These are phyloP conservation scores for Croton setiger DNA, from an alignment of 441 rosid species.

Conservation along the genomic window DNA sequence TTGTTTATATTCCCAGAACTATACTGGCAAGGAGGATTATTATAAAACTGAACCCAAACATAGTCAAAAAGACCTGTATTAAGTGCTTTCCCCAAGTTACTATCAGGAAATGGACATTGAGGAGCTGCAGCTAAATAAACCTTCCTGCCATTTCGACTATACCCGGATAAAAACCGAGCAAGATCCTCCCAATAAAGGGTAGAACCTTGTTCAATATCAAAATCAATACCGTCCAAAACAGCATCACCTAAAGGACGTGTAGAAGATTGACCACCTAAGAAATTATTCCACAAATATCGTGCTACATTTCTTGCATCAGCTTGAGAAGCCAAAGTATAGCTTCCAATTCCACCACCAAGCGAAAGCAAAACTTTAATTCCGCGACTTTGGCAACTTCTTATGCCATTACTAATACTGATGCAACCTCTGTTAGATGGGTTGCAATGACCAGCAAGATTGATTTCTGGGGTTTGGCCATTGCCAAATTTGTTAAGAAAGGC, in stretches of 20 bases:
- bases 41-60: conserved; percentile 54
- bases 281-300: conserved; percentile 36
- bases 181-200: conserved; percentile 34
- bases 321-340: conserved; percentile 29
- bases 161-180: conserved; percentile 24
- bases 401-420: conserved; percentile 23
- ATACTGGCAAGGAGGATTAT: conserved; percentile 48
- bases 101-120: conserved; percentile 44
- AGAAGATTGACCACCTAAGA: conserved; percentile 38
- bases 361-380: conserved; percentile 42
- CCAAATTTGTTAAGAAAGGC: conserved; percentile 40
- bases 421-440: conserved; percentile 32
- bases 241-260: conserved; percentile 38
- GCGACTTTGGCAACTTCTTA: conserved; percentile 32
- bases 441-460: conserved; percentile 44
- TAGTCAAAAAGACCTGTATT: conserved; percentile 44
- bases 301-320: conserved; percentile 38
- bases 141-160: conserved; percentile 29
- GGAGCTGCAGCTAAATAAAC: conserved; percentile 43
- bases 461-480: conserved; percentile 33
- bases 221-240: conserved; percentile 37
- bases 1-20: conserved; percentile 21
- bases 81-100: conserved; percentile 37
- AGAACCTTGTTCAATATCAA: conserved; percentile 41
- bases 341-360: conserved; percentile 35